These are phyloP conservation scores for Russula abietina DNA, from an alignment of 768 basidiomycete species.

Conservation along the genomic window DNA sequence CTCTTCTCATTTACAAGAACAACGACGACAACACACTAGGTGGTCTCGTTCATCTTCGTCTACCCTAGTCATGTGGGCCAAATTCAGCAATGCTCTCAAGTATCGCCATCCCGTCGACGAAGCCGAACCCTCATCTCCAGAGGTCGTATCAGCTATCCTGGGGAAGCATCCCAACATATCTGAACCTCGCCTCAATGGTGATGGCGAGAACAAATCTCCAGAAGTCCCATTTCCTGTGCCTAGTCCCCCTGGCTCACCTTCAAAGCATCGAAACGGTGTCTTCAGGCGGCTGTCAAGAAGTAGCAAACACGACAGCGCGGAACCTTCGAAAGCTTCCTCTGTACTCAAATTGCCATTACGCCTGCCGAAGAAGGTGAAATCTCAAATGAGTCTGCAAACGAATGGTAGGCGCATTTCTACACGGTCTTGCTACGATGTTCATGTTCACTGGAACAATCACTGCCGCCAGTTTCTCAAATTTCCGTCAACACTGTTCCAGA, in stretches of 20 bases:
- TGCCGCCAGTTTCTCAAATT: constrained; percentile 14
- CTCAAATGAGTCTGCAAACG: constrained; percentile 19
- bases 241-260: constrained; percentile 23
- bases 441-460: background rate
- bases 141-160: constrained; percentile 13
- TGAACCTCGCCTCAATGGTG: constrained; percentile 9
- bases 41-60: constrained; percentile 2
- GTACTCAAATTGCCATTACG: constrained; percentile 19
- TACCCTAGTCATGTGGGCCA: constrained; percentile 21
- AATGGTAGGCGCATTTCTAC: constrained; percentile 12
- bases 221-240: constrained; percentile 22
- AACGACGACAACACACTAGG: constrained; percentile 7
- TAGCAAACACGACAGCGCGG: constrained; percentile 15
- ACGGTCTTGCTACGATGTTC: background rate
- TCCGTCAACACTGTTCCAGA: constrained; percentile 30
- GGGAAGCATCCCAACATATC: constrained; percentile 21
- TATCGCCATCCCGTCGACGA: constrained; percentile 16
- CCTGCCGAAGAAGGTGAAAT: constrained; percentile 25
- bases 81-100: constrained; percentile 21
- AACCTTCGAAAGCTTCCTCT: constrained; percentile 19
- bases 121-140: constrained; percentile 5
- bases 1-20: constrained; percentile 9
- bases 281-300: constrained; percentile 24
- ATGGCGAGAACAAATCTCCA: constrained; percentile 8
- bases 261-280: constrained; percentile 21